These are phyloP conservation scores for Crotalaria pallida DNA, from an alignment of 306 rosid species.

Conservation along the genomic window DNA sequence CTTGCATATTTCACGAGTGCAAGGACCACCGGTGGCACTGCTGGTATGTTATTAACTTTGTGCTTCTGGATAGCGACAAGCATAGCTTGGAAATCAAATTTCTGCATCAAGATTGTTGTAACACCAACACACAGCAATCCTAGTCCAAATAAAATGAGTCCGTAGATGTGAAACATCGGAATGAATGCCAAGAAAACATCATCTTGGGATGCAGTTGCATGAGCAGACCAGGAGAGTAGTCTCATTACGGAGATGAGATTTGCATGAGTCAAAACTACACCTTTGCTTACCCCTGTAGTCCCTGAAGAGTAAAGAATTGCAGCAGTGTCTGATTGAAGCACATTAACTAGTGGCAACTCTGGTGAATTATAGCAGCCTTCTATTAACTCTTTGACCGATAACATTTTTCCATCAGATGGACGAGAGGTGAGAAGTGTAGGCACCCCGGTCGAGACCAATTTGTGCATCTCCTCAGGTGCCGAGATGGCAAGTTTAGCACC, in stretches of 20 bases:
- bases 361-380: slow-evolving; percentile 44
- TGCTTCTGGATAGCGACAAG: slow-evolving; percentile 50
- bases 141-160: slow-evolving; percentile 63
- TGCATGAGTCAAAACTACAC: slow-evolving; percentile 71
- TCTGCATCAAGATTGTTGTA: slow-evolving; percentile 62
- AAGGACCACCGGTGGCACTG: slow-evolving; percentile 85
- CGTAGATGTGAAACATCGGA: slow-evolving; percentile 87
- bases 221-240: slow-evolving; percentile 54
- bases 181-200: slow-evolving; percentile 78
- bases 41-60: slow-evolving; percentile 58
- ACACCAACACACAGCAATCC: slow-evolving; percentile 55
- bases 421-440: slow-evolving; percentile 49
- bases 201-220: slow-evolving; percentile 31
- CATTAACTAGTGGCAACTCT: slow-evolving; percentile 29
- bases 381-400: slow-evolving; percentile 65
- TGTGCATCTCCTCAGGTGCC: slow-evolving; percentile 61
- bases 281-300: slow-evolving; percentile 84
- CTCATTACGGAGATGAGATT: slow-evolving; percentile 51
- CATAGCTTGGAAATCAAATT: slow-evolving; percentile 53
- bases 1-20: slow-evolving; percentile 54
- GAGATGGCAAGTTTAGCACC: slow-evolving; percentile 70
- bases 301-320: slow-evolving; percentile 89
- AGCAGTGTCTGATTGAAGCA: slow-evolving; percentile 68
- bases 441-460: slow-evolving; percentile 50
- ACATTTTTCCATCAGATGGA: slow-evolving; percentile 10